phyloP scores from a whole-genome alignment of 495 filamentous ascomycete species.

The Melanomma pulvis-pyrius region DNA sequence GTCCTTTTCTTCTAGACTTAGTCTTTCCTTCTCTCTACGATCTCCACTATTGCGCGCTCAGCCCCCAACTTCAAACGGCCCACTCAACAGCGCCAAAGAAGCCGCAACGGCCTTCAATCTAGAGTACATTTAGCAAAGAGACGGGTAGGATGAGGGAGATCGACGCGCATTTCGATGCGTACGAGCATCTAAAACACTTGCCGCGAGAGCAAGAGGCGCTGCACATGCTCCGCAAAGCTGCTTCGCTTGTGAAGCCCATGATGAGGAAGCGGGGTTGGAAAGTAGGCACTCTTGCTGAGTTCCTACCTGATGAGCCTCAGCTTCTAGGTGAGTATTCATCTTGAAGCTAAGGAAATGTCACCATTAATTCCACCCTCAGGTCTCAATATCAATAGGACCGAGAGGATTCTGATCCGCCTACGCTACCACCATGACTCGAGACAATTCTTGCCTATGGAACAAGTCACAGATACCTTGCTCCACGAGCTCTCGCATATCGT shows the following conservation, averaged over 20 bases:
- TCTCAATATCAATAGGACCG: constrained; percentile 74
- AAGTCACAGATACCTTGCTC: constrained; percentile 88
- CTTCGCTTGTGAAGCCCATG: constrained; percentile 90
- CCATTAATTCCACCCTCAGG: constrained; percentile 46
- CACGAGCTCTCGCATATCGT: constrained; percentile 93
- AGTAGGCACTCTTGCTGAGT: constrained; percentile 79
- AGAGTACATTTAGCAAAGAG: background rate
- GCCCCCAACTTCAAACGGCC: background rate
- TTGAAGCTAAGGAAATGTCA: background rate
- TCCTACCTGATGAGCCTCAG: constrained; percentile 74
- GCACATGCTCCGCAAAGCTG: constrained; percentile 76
- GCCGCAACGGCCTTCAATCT: background rate
- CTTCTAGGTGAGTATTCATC: constrained; percentile 62
- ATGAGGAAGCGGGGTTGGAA: constrained; percentile 86
- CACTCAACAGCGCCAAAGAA: too few relatives aligned
- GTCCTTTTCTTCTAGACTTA: constrained; percentile 2
- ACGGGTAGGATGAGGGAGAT: constrained; percentile 43
- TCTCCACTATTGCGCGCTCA: background rate
- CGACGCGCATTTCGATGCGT: constrained; percentile 73
- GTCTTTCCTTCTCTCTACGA: background rate
- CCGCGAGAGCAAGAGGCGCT: constrained; percentile 80
- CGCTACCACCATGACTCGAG: constrained; percentile 74
- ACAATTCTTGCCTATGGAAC: constrained; percentile 79
- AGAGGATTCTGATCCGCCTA: constrained; percentile 81
- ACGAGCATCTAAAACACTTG: constrained; percentile 74